Base-by-base conservation (phyloP, 108 stramenopile genomes). In the Discostella stelligeroides region DNA sequence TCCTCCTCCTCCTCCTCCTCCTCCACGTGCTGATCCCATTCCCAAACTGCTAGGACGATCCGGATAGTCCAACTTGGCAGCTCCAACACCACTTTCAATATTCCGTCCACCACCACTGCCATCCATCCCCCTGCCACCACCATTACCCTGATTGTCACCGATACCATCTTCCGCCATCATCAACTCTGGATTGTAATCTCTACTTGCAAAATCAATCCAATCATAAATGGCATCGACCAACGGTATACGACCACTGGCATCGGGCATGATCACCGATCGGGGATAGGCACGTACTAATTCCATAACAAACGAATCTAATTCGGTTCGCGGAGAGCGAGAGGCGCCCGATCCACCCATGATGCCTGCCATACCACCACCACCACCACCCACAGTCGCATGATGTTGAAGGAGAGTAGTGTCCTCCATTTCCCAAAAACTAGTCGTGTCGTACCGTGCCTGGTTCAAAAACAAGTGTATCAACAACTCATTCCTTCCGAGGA, bases 201-300 rank as follows among this genome's bases (percentile, higher is more conserved):
- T 61, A 14, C 41, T 61, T 12, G 69, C 64, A 73, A 73, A 68
- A 15, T 81, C 76, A 54, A 83, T 77, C 67, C 79, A 83, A 41
- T 80, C 75, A 55, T 86, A 82, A 59, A 83, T 59, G 11, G 70
- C 59, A 50, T 85, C 68, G 24, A 83, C 82, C 7, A 86, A 48
- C 29, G 77, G 77, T 29, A 71, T 79, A 18, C 77, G 55, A 11
- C 77, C 77, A 17, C 39, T 60, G 14, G 42, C 60, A 37, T 73
- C 76, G 13, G 73, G 75, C n/a, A 51, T 70, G 46, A 80, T 71
- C 21, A 70, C 42, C 23, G 59, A 49, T 13, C 75, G 68, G 1
- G 79, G 79, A 50, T 63, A 76, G 23, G 79, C 67, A 24, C 62
- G n/a, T 9, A 71, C 74, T 30, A 80, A 47, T 38, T 80, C 79